Evolutionary conservation across 2,329 filamentous ascomycete genomes (phyloP).

Genomic region (Ascochyta pisi): DNA sequence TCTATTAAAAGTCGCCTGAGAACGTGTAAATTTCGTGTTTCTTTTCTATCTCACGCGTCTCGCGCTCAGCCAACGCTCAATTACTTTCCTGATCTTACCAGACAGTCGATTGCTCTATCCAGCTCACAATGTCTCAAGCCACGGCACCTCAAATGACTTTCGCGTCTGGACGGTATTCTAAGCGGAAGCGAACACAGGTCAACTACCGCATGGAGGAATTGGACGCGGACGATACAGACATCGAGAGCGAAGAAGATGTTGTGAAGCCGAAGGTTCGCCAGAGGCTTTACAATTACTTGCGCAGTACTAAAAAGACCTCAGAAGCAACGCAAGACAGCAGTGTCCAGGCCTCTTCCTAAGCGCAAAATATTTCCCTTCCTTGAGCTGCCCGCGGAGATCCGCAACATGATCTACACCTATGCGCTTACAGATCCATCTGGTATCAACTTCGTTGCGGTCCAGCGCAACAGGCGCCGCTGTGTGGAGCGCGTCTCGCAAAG

Average conservation of each 20-base stretch:
- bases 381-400: conserved; percentile 43
- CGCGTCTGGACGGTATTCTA: conserved; percentile 37
- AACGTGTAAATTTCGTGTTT: conserved; percentile 37
- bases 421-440: conserved; percentile 36
- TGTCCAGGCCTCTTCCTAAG: conserved; percentile 37
- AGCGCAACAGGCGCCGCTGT: conserved; percentile 38
- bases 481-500: conserved; percentile 29
- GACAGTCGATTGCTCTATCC: not conserved
- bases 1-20: conserved; percentile 31
- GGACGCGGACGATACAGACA: conserved; percentile 29
- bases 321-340: conserved; percentile 31
- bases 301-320: conserved; percentile 19
- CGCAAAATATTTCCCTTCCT: conserved; percentile 45
- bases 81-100: not conserved
- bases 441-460: conserved; percentile 34
- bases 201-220: conserved; percentile 38
- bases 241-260: conserved; percentile 25
- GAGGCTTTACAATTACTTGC: not conserved
- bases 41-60: conserved; percentile 16
- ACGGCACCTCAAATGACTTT: conserved; percentile 17
- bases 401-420: conserved; percentile 43
- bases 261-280: conserved; percentile 36
- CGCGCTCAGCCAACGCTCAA: not conserved
- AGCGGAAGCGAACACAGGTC: conserved; percentile 44
- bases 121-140: conserved; percentile 25